phyloP scores from a whole-genome alignment of 164 flowering plant genomes.

The Houttuynia cordata region DNA sequence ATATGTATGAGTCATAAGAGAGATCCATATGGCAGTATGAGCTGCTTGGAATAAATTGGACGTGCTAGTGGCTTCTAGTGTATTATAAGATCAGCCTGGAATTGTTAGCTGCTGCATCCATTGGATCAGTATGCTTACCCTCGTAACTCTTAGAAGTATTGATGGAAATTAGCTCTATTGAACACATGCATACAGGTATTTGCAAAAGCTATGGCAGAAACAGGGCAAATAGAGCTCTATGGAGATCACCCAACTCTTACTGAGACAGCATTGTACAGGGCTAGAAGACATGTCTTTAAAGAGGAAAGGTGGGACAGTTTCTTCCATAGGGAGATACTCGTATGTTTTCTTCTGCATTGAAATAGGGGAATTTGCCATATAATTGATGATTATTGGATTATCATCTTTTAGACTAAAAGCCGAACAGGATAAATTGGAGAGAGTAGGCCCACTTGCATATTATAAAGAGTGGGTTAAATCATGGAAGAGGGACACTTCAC shows the following conservation, averaged over 20 bases:
- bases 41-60: no score
- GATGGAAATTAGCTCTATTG: not conserved
- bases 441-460: slow-evolving; percentile 73
- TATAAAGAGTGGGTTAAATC: slow-evolving; percentile 97
- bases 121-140: not conserved
- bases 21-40: no score
- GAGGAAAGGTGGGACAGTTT: slow-evolving; percentile 69
- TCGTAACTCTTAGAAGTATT: not conserved
- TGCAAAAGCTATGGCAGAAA: slow-evolving; percentile 94
- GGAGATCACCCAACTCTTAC: slow-evolving; percentile 88
- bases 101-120: not conserved
- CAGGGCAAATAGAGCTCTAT: slow-evolving; percentile 80
- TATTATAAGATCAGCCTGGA: not conserved
- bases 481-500: slow-evolving; percentile 89
- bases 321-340: not conserved
- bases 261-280: slow-evolving; percentile 73
- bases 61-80: not conserved
- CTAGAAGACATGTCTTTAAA: slow-evolving; percentile 80
- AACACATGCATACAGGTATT: slow-evolving; percentile 46
- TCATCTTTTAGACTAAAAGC: slow-evolving; percentile 43
- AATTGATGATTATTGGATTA: not conserved
- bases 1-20: no score
- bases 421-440: slow-evolving; percentile 59
- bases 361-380: not conserved
- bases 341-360: not conserved